Evolutionary conservation across 1,284 basidiomycete species (phyloP).

Genomic region (Ustilago loliicola): DNA sequence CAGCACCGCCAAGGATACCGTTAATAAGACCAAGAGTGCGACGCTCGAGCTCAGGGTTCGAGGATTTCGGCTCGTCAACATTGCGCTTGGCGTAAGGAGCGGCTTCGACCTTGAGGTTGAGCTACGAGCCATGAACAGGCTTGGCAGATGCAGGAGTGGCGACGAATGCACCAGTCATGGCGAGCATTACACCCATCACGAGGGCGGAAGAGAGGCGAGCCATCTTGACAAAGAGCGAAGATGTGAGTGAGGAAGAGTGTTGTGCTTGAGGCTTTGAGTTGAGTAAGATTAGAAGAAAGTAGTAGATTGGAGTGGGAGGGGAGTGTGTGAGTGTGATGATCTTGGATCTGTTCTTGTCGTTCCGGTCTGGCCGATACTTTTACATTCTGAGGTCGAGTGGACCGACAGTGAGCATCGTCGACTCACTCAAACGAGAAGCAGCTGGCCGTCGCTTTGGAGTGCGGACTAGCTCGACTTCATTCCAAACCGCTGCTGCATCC

Average conservation of each 20-base stretch:
- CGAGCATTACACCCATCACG: conserved; percentile 30
- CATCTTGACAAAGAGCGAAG: conserved; percentile 18
- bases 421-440: neutral
- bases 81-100: conserved; percentile 5
- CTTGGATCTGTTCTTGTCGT: neutral
- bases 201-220: conserved; percentile 31
- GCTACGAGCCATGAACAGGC: conserved; percentile 13
- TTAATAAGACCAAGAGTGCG: conserved; percentile 10
- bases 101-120: conserved; percentile 10
- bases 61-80: neutral
- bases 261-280: conserved; percentile 1
- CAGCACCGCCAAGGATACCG: neutral
- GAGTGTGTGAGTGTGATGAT: conserved; percentile 10
- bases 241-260: conserved; percentile 3
- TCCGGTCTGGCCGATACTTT: conserved; percentile 14
- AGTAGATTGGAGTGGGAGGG: neutral
- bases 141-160: conserved; percentile 7
- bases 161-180: conserved; percentile 24
- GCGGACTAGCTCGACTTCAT: neutral
- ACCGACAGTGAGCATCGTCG: neutral
- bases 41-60: conserved; percentile 9
- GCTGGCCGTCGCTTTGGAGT: too few relatives aligned
- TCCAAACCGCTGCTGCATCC: neutral
- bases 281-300: neutral
- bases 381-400: neutral